A percentile compares a stretch with the other conserved stretches of the same genome.
phyloP scores from a whole-genome alignment of 139 green algal species.

The Coelastrella sp. region DNA sequence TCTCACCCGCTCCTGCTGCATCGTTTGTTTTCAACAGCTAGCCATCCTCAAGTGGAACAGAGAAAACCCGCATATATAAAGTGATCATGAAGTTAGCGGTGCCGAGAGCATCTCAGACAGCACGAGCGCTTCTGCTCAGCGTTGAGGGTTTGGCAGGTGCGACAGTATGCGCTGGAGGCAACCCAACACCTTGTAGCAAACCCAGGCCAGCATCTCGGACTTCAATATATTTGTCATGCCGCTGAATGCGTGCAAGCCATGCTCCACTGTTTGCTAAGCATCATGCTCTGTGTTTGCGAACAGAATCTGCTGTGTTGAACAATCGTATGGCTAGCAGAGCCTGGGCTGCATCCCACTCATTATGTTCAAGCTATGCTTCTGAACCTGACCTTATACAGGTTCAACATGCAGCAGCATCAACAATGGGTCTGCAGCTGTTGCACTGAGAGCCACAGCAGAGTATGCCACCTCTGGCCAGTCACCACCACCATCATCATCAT shows the following conservation, averaged over 20 bases:
- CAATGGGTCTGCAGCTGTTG: not conserved
- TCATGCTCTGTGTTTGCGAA: too few species aligned
- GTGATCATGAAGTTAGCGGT: not conserved
- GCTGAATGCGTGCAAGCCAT: too few species aligned
- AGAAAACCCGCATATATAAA: not conserved
- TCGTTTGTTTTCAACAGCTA: not conserved
- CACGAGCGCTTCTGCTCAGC: not conserved
- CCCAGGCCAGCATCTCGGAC: too few species aligned
- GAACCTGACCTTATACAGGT: not conserved
- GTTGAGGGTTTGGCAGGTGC: constrained; percentile 31
- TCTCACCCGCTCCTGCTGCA: not conserved
- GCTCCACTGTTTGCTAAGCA: too few species aligned
- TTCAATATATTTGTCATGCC: too few species aligned
- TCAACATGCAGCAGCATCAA: not conserved
- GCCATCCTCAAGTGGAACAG: not conserved
- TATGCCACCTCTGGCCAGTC: not conserved
- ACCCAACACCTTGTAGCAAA: not conserved
- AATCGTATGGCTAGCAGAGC: too few species aligned
- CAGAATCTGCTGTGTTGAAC: too few species aligned
- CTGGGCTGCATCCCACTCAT: too few species aligned
- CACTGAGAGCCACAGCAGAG: too few species aligned
- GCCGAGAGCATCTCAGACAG: not conserved
- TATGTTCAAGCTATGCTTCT: too few species aligned
- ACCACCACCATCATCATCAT: not conserved
- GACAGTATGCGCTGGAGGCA: not conserved